phyloP scores from a whole-genome alignment of 371 early-diverging fungal species.

The Mortierella sp. region DNA sequence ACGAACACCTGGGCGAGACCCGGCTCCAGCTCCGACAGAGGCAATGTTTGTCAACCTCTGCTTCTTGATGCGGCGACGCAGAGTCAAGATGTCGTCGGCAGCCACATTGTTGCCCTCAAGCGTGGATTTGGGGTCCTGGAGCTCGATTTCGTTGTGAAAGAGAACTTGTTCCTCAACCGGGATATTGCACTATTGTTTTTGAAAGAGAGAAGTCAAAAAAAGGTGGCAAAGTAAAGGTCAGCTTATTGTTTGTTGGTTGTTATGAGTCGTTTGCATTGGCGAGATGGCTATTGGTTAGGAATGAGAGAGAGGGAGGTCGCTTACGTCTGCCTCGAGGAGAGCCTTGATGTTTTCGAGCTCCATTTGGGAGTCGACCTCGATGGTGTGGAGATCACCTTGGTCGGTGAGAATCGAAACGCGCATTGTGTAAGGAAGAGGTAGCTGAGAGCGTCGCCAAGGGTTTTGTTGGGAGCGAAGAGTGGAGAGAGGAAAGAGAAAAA shows the following conservation, averaged over 20 bases:
- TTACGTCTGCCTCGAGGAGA: conserved; percentile 86
- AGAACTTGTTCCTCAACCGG: conserved; percentile 68
- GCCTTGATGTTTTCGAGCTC: conserved; percentile 87
- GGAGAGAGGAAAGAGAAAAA: background rate
- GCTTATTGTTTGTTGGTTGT: background rate
- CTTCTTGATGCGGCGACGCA: conserved; percentile 57
- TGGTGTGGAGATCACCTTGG: conserved; percentile 71
- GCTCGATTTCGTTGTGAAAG: conserved; percentile 70
- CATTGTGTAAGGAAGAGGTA: conserved; percentile 56
- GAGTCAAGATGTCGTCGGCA: conserved; percentile 83
- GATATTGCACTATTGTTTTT: conserved; percentile 67
- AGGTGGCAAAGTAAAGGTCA: conserved; percentile 2
- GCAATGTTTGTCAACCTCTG: conserved; percentile 34
- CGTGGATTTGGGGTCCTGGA: conserved; percentile 73
- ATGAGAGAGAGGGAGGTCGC: background rate
- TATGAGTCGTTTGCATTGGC: background rate
- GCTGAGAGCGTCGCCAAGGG: background rate
- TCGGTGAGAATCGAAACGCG: conserved; percentile 74
- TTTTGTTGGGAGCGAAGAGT: background rate
- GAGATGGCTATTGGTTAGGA: background rate
- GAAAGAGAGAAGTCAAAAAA: background rate
- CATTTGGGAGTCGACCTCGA: conserved; percentile 86
- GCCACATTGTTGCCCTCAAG: conserved; percentile 75
- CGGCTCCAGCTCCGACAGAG: conserved; percentile 19
- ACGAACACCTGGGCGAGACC: conserved; percentile 15